Conservation (phyloP, 2,329 filamentous ascomycete genomes). For the Dendrostoma leiphaemia region DNA sequence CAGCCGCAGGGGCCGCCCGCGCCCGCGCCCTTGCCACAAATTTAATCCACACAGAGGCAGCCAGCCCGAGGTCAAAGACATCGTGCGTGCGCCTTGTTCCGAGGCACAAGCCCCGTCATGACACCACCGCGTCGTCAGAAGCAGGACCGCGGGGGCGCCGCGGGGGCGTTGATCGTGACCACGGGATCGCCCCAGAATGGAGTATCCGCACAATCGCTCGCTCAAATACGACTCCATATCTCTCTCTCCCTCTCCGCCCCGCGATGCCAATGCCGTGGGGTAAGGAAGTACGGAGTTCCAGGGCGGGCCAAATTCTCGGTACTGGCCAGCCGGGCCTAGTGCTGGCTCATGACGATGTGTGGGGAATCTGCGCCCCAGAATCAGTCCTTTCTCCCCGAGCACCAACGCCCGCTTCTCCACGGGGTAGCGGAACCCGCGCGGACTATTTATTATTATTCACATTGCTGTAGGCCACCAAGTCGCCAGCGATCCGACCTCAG, state of each 20-base stretch:
- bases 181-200: not conserved
- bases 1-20: no score
- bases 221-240: not conserved
- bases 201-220: not conserved
- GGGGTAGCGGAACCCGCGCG: not conserved
- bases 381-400: not conserved
- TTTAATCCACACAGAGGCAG: no score
- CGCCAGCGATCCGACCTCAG: no score
- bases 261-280: slow-evolving; percentile 1
- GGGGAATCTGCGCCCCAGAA: not conserved
- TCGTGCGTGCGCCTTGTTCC: not conserved
- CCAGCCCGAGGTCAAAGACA: no score
- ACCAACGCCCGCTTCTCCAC: not conserved
- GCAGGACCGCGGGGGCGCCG: no score
- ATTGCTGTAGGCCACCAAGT: no score
- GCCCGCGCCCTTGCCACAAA: no score
- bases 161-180: not conserved
- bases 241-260: no score
- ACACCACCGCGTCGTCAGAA: not conserved
- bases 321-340: not conserved
- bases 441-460: not conserved
- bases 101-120: not conserved
- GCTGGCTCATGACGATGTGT: not conserved
- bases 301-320: not conserved
- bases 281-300: not conserved